phyloP scores from a whole-genome alignment of 352 stramenopile species.

The Pseudoperonospora humuli region DNA sequence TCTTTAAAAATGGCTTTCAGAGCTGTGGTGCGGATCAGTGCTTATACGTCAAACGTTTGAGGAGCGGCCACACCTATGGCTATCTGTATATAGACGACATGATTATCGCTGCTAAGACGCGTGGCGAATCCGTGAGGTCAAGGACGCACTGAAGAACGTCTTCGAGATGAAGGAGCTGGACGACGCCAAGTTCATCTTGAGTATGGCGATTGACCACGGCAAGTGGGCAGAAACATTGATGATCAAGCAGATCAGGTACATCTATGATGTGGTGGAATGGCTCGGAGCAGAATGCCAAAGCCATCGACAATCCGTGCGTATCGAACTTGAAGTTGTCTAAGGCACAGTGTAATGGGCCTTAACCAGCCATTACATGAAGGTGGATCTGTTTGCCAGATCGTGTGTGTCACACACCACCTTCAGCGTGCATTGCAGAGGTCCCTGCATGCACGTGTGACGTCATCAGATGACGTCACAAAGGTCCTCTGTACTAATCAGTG shows the following conservation, averaged over 20 bases:
- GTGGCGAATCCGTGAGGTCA: neutral
- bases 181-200: neutral
- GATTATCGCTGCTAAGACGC: neutral
- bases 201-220: neutral
- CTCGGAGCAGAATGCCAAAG: neutral
- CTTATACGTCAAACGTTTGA: neutral
- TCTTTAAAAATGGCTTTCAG: neutral
- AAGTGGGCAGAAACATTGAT: neutral
- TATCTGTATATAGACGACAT: neutral
- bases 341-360: no score
- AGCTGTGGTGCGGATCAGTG: neutral
- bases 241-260: slow-evolving; percentile 1
- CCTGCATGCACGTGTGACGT: no score
- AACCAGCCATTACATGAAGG: no score
- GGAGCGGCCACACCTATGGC: neutral
- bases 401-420: no score
- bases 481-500: no score
- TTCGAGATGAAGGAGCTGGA: neutral
- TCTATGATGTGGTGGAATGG: neutral
- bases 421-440: no score
- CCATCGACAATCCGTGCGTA: neutral
- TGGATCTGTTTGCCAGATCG: no score
- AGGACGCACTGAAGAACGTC: neutral
- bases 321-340: neutral
- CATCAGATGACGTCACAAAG: no score